Evolutionary conservation across 1,284 basidiomycete genomes (phyloP).

Genomic region (Chalciporus sp.): DNA sequence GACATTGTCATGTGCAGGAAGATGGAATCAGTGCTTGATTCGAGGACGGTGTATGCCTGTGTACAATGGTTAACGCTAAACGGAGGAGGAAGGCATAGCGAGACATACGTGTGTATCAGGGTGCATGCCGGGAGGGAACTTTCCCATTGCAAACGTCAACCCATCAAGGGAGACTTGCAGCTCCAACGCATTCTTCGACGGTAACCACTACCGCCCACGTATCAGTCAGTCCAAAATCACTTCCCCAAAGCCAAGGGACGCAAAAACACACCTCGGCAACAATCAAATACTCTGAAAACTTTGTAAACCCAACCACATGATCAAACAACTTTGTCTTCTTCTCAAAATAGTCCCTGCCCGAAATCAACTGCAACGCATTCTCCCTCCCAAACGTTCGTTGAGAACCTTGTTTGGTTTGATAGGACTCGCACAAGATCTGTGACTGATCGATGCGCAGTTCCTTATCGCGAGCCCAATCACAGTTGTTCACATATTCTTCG

Average conservation of each 20-base stretch:
- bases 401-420: slow-evolving; percentile 78
- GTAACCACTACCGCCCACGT: slow-evolving; percentile 53
- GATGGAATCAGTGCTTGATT: slow-evolving; percentile 90
- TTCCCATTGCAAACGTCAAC: slow-evolving; percentile 77
- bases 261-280: slow-evolving; percentile 79
- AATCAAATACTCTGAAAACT: slow-evolving; percentile 94
- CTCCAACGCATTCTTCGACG: slow-evolving; percentile 62
- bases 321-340: slow-evolving; percentile 81
- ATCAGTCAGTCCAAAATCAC: slow-evolving; percentile 1
- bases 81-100: background rate
- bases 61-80: slow-evolving; percentile 1
- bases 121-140: slow-evolving; percentile 89
- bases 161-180: slow-evolving; percentile 94
- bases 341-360: slow-evolving; percentile 76
- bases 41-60: slow-evolving; percentile 91
- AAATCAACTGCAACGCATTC: slow-evolving; percentile 81
- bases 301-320: slow-evolving; percentile 90
- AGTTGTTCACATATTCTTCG: slow-evolving; percentile 88
- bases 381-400: slow-evolving; percentile 62
- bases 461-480: slow-evolving; percentile 88
- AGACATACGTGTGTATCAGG: slow-evolving; percentile 80
- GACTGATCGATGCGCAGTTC: slow-evolving; percentile 80
- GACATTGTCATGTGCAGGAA: slow-evolving; percentile 97
- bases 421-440: slow-evolving; percentile 93
- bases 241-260: background rate